phyloP scores from a whole-genome alignment of 345 rosid genomes.

The Sonneratia caseolaris region DNA sequence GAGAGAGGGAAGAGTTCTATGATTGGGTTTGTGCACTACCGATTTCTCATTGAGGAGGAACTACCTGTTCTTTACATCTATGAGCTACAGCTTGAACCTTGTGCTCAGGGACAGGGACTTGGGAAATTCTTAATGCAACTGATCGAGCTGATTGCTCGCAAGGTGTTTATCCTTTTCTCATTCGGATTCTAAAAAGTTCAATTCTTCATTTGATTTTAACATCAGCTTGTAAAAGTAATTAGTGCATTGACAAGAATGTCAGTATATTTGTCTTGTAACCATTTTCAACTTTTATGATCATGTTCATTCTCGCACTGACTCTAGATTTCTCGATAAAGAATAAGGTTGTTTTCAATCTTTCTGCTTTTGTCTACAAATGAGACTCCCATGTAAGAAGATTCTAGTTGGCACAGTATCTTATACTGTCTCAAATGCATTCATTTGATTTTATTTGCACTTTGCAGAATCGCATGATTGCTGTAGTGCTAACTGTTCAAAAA shows the following conservation, averaged over 20 bases:
- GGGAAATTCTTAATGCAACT: slow-evolving; percentile 83
- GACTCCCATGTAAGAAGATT: not conserved
- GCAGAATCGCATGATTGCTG: slow-evolving; percentile 64
- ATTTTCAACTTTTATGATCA: not conserved
- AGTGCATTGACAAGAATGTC: not conserved
- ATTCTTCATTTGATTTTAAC: not conserved
- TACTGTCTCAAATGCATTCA: not conserved
- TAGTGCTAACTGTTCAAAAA: slow-evolving; percentile 76
- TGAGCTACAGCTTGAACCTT: slow-evolving; percentile 69
- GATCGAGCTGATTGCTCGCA: slow-evolving; percentile 68
- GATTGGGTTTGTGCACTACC: slow-evolving; percentile 74
- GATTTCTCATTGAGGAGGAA: slow-evolving; percentile 77
- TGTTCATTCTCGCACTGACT: not conserved
- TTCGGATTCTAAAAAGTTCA: not conserved
- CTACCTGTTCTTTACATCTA: slow-evolving; percentile 77
- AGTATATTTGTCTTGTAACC: not conserved
- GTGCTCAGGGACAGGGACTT: slow-evolving; percentile 63
- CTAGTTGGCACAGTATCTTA: not conserved
- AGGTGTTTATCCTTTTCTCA: slow-evolving; percentile 29
- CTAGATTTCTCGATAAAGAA: not conserved
- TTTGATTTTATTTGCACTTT: slow-evolving; percentile 9
- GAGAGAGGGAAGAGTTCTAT: slow-evolving; percentile 15
- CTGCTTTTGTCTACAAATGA: not conserved
- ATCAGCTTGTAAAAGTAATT: not conserved
- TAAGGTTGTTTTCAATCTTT: not conserved